These are phyloP conservation scores for Mortierella sp. DNA, from an alignment of 371 early-diverging fungal species.

Conservation along the genomic window DNA sequence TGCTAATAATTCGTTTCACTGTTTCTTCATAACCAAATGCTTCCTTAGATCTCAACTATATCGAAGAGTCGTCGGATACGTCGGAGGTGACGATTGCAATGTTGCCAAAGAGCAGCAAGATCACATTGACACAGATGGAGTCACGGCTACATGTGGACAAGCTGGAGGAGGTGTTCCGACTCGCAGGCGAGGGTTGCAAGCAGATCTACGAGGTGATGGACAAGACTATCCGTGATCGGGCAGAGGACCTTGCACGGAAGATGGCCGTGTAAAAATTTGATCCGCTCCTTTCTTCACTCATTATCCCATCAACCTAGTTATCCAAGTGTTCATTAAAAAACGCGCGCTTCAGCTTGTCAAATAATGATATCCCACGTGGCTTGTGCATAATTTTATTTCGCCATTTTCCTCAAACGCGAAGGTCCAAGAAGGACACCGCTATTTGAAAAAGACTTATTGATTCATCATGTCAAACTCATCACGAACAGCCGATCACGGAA, in stretches of 20 bases:
- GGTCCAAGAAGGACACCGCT: background rate
- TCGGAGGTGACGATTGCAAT: constrained; percentile 93
- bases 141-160: constrained; percentile 88
- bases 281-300: background rate
- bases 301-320: background rate
- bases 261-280: constrained; percentile 30
- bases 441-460: background rate
- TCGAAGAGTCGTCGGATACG: constrained; percentile 90
- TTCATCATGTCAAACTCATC: constrained; percentile 22
- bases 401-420: background rate
- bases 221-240: constrained; percentile 74
- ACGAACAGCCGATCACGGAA: background rate
- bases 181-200: constrained; percentile 89
- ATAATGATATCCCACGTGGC: background rate
- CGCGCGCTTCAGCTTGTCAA: background rate
- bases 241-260: constrained; percentile 50
- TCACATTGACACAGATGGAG: constrained; percentile 89
- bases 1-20: background rate
- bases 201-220: constrained; percentile 85
- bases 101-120: constrained; percentile 85
- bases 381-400: background rate
- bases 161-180: constrained; percentile 79
- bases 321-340: constrained; percentile 1
- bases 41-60: constrained; percentile 90
- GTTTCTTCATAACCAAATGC: background rate